phyloP scores from a whole-genome alignment of 306 rosid species.

The Vicia faba region DNA sequence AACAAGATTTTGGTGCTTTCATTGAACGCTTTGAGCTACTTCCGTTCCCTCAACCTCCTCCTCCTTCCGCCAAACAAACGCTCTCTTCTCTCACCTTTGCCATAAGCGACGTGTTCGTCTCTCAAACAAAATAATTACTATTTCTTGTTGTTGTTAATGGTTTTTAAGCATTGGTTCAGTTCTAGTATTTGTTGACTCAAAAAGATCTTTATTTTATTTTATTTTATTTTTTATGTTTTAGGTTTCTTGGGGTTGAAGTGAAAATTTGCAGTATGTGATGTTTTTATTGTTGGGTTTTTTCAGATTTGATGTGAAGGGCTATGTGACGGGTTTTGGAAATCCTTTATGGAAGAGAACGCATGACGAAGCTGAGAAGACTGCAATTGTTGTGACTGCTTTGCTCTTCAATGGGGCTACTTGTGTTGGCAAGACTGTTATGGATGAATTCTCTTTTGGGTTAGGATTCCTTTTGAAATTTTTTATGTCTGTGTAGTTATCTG shows the following conservation, averaged over 20 bases:
- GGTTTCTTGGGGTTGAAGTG: conserved; percentile 6
- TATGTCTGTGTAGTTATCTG: background rate
- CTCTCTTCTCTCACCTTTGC: conserved; percentile 63
- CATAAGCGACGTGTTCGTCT: conserved; percentile 61
- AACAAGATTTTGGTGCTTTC: conserved; percentile 64
- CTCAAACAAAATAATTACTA: background rate
- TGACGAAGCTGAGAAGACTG: conserved; percentile 60
- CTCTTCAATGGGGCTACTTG: conserved; percentile 74
- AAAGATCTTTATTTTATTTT: background rate
- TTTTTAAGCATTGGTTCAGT: conserved; percentile 19
- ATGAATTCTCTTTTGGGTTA: conserved; percentile 76
- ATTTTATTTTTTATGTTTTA: background rate
- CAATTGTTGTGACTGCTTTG: conserved; percentile 59
- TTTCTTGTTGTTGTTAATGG: background rate
- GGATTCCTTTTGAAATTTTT: conserved; percentile 23
- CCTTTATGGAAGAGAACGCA: conserved; percentile 72
- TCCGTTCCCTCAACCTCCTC: conserved; percentile 74
- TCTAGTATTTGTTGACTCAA: background rate
- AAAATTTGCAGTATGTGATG: conserved; percentile 22
- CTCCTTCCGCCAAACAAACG: conserved; percentile 58
- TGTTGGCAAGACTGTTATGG: conserved; percentile 78
- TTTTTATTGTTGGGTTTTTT: conserved; percentile 27
- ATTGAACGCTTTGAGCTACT: conserved; percentile 62
- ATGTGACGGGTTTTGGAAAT: conserved; percentile 76
- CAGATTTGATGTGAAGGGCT: conserved; percentile 71